Conservation (phyloP, 2,329 filamentous ascomycete genomes). For the Aspergillus spinulosporus region DNA sequence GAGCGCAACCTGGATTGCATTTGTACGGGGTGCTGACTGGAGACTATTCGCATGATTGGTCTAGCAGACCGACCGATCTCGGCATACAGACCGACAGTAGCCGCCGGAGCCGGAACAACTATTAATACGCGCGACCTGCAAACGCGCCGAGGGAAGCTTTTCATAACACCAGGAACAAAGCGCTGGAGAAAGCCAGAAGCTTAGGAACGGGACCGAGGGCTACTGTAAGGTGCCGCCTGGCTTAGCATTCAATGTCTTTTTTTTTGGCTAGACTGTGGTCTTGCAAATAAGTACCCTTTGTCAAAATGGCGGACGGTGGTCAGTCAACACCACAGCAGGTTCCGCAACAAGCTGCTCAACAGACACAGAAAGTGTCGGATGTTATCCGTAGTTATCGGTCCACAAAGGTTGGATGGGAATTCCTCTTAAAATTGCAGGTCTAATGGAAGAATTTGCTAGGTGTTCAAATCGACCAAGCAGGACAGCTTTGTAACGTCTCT, state of each 20-base stretch:
- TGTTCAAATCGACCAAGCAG: slow-evolving; percentile 39
- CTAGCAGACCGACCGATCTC: not conserved
- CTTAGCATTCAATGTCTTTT: not conserved
- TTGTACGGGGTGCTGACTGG: slow-evolving; percentile 8
- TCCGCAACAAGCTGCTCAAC: slow-evolving; percentile 27
- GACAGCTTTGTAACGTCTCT: slow-evolving; percentile 76
- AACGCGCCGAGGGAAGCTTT: slow-evolving; percentile 14
- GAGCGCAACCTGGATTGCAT: slow-evolving; percentile 1
- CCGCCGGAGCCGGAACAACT: slow-evolving; percentile 23
- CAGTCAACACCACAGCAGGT: slow-evolving; percentile 25
- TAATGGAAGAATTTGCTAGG: slow-evolving; percentile 24
- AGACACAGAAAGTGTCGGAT: slow-evolving; percentile 70
- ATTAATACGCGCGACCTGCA: slow-evolving; percentile 9
- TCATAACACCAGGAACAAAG: slow-evolving; percentile 1
- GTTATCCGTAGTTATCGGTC: slow-evolving; percentile 76
- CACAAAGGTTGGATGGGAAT: slow-evolving; percentile 62
- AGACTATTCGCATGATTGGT: slow-evolving; percentile 5
- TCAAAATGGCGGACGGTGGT: slow-evolving; percentile 32
- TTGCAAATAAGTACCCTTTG: not conserved
- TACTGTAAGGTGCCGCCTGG: not conserved
- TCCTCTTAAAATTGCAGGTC: not conserved
- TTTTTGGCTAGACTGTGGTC: not conserved
- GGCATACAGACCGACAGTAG: slow-evolving; percentile 14
- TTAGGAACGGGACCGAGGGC: not conserved
- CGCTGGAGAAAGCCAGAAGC: not conserved